Evolutionary conservation across 768 basidiomycete genomes (phyloP), one percentile per base, ranked within the genome.

Genomic region (Boletellus ananiceps): DNA sequence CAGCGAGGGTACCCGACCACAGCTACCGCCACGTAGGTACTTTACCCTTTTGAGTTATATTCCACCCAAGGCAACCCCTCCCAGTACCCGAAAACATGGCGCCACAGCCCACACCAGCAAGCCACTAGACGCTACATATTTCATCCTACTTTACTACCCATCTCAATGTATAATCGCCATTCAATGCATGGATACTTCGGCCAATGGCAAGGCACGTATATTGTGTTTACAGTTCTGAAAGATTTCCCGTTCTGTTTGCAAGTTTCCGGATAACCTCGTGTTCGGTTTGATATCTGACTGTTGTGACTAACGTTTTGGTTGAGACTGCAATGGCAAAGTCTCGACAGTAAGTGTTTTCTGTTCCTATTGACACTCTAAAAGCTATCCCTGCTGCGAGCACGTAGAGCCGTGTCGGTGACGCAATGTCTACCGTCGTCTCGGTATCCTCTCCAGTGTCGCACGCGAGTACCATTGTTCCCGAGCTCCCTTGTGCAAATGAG

Each of bases 1-100:
- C 68, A 88, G 86, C 61, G 89, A 90, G 64, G 81, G 80, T 49
- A 82, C 84, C 58, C 77, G 87, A 61, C 90, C 88, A 57, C 86
- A 87, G 64, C 73, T 89, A 69, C 84, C 87, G 52, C 86, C 83
- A 66, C 57, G 90, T 93, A 61, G 64, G 90, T 76, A 7, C 15
- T 31, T 39, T 7, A 32, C 40, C 33, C 32, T 49, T 18, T 52
- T 40, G n/a, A n/a, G 3, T 40, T 23, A 9, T 12, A 11, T 19
- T 13, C 13, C 19, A 40, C 56, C 58, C n/a, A 58, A 57, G 33
- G 25, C 2, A 13, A 2, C 47, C 27, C 11, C 11, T 29, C 14
- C 2, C 39, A 81, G 78, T 82, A 67, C 81, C 82, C 29, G 75
- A 79, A 55, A 71, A 70, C 32, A 79, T 81, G 74, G 67, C 79